Evolutionary conservation across 2,329 filamentous ascomycete genomes (phyloP), one percentile per base, ranked within the genome.

Genomic region (Colletotrichum spinosum): DNA sequence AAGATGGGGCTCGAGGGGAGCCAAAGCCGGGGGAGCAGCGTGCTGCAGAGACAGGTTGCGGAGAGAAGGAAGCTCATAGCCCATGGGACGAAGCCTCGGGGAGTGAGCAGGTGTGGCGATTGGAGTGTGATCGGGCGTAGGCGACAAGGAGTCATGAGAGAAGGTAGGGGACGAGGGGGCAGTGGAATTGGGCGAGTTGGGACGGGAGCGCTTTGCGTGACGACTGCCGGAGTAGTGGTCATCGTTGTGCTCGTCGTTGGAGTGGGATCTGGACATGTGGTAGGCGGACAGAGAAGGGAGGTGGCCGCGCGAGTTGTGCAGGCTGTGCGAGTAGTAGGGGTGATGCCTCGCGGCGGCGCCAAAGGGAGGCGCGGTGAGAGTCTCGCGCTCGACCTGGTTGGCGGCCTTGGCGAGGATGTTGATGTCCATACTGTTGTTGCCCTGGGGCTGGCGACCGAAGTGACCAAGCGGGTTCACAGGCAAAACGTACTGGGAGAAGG

Each of bases 61-160:
- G 72, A 99, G 89, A 48, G 92, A 93, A 38, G 96, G 95, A 59
- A 98, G 84, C 77, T 97, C 94, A 72, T 83, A 80, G 59, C 95
- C 85, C 74, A 92, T 91, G 3, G 95, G 93, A 67, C 94, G 88
- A 70, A 99, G 85, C 48, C 96, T 92, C 55, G 96, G 96, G 15
- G 94, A 97, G 79, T 98, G 96, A 48, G 94, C 95, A 5, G 95
- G 95, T 6, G 95, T 99, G 35, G 94, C 95, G 60, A 98, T 89
- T n/a, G 95, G 95, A n/a, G 96, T 98, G 82, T 97, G 94, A 74
- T 98, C 95, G 10, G 95, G 96, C 2, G 95, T 99, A 5, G 95
- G 96, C 9, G 95, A 98, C 51, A 95, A 86, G 10, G 95, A 97
- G 78, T 97, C 94, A 80, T 97, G 94, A 2, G 95, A 97, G 78